A percentile compares a stretch with the other conserved stretches of the same genome.
Evolutionary conservation across 352 stramenopile genomes (phyloP).

Genomic region (Phytophthora nicotianae): DNA sequence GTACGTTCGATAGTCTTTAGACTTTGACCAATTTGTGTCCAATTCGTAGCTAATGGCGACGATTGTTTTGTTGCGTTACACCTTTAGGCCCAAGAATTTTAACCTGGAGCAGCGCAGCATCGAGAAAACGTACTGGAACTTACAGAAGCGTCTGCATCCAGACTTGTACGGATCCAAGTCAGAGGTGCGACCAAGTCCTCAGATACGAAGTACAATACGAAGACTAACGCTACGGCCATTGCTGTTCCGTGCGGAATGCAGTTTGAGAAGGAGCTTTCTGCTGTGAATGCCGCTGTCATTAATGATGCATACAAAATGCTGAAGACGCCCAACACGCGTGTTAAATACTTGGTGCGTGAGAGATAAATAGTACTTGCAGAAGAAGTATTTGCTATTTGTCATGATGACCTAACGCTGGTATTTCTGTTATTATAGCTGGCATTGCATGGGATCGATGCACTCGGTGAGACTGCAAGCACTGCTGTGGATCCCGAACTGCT

Average conservation of each 20-base stretch:
- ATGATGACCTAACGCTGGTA: constrained; percentile 6
- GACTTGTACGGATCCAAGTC: constrained; percentile 89
- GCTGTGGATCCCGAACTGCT: constrained; percentile 74
- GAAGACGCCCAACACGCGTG: constrained; percentile 83
- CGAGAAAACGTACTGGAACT: constrained; percentile 87
- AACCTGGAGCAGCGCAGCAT: constrained; percentile 80
- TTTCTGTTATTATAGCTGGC: constrained; percentile 48
- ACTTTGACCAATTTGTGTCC: constrained; percentile 2
- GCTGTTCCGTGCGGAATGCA: constrained; percentile 26
- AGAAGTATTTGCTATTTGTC: not conserved
- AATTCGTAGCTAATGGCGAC: constrained; percentile 12
- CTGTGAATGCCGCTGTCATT: constrained; percentile 77
- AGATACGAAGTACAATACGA: not conserved
- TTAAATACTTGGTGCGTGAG: constrained; percentile 78
- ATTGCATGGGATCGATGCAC: constrained; percentile 82
- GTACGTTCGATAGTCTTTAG: no score
- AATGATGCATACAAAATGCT: constrained; percentile 90
- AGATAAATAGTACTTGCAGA: not conserved
- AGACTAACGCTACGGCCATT: constrained; percentile 1
- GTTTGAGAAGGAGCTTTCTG: constrained; percentile 84
- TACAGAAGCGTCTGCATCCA: constrained; percentile 86
- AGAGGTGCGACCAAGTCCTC: constrained; percentile 43
- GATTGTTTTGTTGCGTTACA: constrained; percentile 1
- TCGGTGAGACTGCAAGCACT: constrained; percentile 78
- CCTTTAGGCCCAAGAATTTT: constrained; percentile 75